Base-by-base conservation (phyloP, 345 rosid genomes). In the Pistacia atlantica region DNA sequence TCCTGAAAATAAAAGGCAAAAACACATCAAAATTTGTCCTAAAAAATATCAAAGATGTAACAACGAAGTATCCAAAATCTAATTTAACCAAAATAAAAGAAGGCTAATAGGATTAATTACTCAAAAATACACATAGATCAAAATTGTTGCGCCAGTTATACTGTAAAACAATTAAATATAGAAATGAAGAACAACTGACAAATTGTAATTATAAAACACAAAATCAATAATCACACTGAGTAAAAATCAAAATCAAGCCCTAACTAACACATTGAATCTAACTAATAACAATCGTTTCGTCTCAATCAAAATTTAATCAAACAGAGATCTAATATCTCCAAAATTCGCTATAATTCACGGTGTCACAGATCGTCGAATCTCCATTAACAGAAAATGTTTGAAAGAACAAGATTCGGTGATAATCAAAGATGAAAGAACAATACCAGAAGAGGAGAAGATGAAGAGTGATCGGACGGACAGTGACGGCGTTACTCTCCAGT, bases 281-380 rank as follows among this genome's bases (percentile, higher is more conserved):
- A 64, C 64, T 65, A 35, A 52, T 20, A 52, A 46, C 64, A 58
- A 73, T 49, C 33, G 16, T 63, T 51, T 73, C 60, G 16, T 63
- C 11, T 73, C 61, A 49, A 18, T 12, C 2, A 74, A 14, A 60
- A 35, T 14, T 54, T 17, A 52, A 25, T 48, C 72, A 66, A 75
- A 71, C 64, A 76, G 70, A 51, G 83, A 80, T 86, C 83, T 71
- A 52, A 63, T 37, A 37, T 65, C 38, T 25, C 46, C 11, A 16
- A 57, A 66, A 58, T 87, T 84, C 65, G 42, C 69, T 62, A 5
- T 28, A 45, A 48, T 49, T 38, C 33, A 71, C 46, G 17, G 55
- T 69, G 58, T 58, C 63, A 2, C 61, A 33, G 71, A 65, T 72
- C 70, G 65, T 13, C 52, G 28, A 12, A 33, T 68, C 61, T 56